phyloP scores from a whole-genome alignment of 2,329 filamentous ascomycete species.

The Leptographium wingfieldii region DNA sequence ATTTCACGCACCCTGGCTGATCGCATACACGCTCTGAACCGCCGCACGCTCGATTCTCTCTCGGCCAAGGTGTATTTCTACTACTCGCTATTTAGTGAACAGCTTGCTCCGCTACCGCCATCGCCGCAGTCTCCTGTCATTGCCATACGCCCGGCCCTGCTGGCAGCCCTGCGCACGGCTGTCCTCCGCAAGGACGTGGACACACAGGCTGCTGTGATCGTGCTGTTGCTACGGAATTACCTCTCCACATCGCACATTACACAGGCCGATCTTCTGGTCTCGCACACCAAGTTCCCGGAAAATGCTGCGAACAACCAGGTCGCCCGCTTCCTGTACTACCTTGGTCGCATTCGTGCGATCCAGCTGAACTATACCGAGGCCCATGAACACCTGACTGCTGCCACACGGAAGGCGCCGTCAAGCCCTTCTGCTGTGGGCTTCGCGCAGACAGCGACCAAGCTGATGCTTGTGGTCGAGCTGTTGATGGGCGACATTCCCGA shows the following conservation, averaged over 20 bases:
- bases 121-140: constrained; percentile 82
- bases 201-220: constrained; percentile 93
- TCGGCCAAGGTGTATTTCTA: constrained; percentile 97
- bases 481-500: constrained; percentile 98
- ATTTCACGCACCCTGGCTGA: constrained; percentile 79
- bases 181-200: constrained; percentile 94
- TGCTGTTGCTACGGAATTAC: constrained; percentile 89
- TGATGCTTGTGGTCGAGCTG: constrained; percentile 91
- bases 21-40: constrained; percentile 78
- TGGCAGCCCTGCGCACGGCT: constrained; percentile 84
- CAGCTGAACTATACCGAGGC: constrained; percentile 96
- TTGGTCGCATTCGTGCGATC: constrained; percentile 90
- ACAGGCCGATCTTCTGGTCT: constrained; percentile 89
- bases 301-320: constrained; percentile 97
- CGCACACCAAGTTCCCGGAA: constrained; percentile 88
- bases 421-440: constrained; percentile 84
- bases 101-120: constrained; percentile 73
- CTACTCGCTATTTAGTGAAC: constrained; percentile 89
- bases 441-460: constrained; percentile 89
- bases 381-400: constrained; percentile 84
- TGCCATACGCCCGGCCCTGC: constrained; percentile 70
- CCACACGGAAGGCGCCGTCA: constrained; percentile 88
- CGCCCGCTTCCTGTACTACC: constrained; percentile 91
- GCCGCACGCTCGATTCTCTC: constrained; percentile 84
- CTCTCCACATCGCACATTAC: constrained; percentile 91